phyloP scores from a whole-genome alignment of 78 protist genomes.

The Fonticula alba region DNA sequence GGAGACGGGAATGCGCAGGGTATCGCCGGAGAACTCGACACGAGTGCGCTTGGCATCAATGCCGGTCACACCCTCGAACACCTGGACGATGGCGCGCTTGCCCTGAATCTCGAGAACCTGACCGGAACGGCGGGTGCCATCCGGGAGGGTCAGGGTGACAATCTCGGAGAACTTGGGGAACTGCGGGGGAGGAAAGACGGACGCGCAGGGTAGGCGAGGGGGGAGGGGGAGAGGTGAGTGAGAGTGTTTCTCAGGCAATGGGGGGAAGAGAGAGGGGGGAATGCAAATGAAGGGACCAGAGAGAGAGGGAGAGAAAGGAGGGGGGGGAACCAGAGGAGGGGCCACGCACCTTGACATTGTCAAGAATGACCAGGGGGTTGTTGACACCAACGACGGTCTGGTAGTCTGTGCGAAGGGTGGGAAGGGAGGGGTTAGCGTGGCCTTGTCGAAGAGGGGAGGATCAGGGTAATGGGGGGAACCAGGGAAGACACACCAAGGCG shows the following conservation, averaged over 20 bases:
- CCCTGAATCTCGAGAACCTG: constrained; percentile 86
- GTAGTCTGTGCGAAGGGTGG: constrained; percentile 46
- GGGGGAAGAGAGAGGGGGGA: background rate
- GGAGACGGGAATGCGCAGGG: constrained; percentile 71
- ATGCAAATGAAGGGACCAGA: background rate
- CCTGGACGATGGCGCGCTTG: constrained; percentile 90
- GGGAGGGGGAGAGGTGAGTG: no score
- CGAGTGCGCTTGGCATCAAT: constrained; percentile 82
- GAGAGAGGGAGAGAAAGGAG: background rate
- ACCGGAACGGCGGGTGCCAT: constrained; percentile 77
- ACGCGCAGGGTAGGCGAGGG: background rate
- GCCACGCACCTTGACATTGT: constrained; percentile 68
- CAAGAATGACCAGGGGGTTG: constrained; percentile 97
- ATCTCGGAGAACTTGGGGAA: constrained; percentile 78
- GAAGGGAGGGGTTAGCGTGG: background rate
- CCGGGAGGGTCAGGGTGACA: constrained; percentile 78
- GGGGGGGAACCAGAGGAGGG: background rate
- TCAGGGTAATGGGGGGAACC: no score
- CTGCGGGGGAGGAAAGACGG: background rate
- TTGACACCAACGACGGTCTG: constrained; percentile 91
- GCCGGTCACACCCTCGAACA: constrained; percentile 87
- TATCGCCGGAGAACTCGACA: constrained; percentile 88
- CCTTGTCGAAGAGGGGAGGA: no score
- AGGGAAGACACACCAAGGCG: no score
- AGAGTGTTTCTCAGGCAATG: background rate